A percentile compares a stretch with the other conserved stretches of the same genome.
Conservation (phyloP, 2,329 filamentous ascomycete genomes). For the Albophoma yamanashiensis region DNA sequence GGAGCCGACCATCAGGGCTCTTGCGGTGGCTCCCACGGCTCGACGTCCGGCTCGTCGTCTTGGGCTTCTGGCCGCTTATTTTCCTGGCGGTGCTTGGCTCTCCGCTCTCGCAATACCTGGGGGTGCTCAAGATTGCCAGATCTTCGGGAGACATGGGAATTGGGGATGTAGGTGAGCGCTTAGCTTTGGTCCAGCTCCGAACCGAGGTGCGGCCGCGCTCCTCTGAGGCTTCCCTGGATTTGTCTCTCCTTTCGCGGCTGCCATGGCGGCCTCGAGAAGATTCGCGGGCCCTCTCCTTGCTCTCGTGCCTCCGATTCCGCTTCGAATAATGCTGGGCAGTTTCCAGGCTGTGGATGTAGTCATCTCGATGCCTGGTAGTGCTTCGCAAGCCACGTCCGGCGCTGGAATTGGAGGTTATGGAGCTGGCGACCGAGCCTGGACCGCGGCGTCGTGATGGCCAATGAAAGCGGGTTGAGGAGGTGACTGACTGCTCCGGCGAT, state of each 20-base stretch:
- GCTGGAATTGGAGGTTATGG: conserved; percentile 45
- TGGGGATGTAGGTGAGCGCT: conserved; percentile 83
- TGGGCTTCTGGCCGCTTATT: conserved; percentile 19
- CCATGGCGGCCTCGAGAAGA: conserved; percentile 33
- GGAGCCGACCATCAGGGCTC: conserved; percentile 34
- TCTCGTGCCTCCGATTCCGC: conserved; percentile 43
- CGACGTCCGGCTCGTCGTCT: conserved; percentile 33
- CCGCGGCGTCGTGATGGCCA: conserved; percentile 44
- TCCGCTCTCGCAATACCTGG: conserved; percentile 19
- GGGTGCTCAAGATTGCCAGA: conserved; percentile 49
- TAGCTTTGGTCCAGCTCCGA: conserved; percentile 60
- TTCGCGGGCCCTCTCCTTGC: conserved; percentile 32
- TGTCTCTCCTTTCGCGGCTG: conserved; percentile 38
- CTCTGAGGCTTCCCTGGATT: conserved; percentile 52
- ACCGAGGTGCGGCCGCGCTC: conserved; percentile 58
- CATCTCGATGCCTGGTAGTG: conserved; percentile 56
- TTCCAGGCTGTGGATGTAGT: conserved; percentile 80
- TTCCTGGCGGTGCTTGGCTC: conserved; percentile 37
- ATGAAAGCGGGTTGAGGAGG: conserved; percentile 43
- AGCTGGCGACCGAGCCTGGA: conserved; percentile 45
- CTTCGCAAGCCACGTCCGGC: conserved; percentile 38
- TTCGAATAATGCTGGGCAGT: conserved; percentile 56
- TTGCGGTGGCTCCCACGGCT: conserved; percentile 36
- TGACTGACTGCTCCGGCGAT: conserved; percentile 44
- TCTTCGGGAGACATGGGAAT: conserved; percentile 93